Evolutionary conservation across 257 asterid genomes (phyloP).

Genomic region (Przewalskia tangutica): DNA sequence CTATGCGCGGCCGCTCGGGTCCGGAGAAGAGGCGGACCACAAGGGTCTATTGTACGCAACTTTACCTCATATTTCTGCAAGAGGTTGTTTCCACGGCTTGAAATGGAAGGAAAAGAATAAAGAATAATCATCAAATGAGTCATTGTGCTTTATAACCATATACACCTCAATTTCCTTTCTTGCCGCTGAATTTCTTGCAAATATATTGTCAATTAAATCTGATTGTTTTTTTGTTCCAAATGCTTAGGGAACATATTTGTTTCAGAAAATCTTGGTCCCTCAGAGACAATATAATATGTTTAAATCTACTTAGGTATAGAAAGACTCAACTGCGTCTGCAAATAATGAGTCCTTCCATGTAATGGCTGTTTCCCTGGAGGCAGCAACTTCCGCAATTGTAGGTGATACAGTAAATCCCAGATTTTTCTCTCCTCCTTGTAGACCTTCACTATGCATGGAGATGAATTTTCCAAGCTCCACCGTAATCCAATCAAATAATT

Average conservation of each 20-base stretch:
- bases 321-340: slow-evolving; percentile 47
- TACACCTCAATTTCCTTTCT: neutral
- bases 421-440: slow-evolving; percentile 16
- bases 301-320: neutral
- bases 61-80: too few species aligned
- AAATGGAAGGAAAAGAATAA: neutral
- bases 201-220: neutral
- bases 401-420: slow-evolving; percentile 54
- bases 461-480: slow-evolving; percentile 54
- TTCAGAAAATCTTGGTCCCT: neutral
- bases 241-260: neutral
- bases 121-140: neutral
- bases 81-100: too few species aligned
- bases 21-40: too few species aligned
- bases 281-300: neutral
- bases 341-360: slow-evolving; percentile 33
- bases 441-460: slow-evolving; percentile 19
- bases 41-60: too few species aligned
- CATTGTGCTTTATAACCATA: neutral
- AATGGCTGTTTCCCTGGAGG: slow-evolving; percentile 25
- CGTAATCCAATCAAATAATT: slow-evolving; percentile 46
- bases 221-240: neutral
- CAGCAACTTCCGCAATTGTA: slow-evolving; percentile 36
- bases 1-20: too few species aligned
- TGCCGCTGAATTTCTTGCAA: neutral